A percentile compares a stretch with the other conserved stretches of the same genome.
phyloP scores from a whole-genome alignment of 768 basidiomycete species.

The Russula virescens region DNA sequence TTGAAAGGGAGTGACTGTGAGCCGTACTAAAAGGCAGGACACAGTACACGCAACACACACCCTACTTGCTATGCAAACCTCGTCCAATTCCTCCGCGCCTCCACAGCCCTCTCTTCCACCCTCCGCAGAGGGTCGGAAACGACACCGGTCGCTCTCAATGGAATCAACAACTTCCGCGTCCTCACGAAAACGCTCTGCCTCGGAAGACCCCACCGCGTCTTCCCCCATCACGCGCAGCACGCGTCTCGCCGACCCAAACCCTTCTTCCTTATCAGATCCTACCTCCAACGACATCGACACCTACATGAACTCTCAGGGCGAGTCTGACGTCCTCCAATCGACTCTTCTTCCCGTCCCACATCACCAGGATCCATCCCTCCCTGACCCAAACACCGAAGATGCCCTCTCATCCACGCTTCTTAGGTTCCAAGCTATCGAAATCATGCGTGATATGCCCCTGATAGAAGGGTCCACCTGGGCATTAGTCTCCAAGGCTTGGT shows the following conservation, averaged over 20 bases:
- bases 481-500: slow-evolving; percentile 67
- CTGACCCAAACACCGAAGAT: slow-evolving; percentile 12
- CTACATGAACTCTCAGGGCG: slow-evolving; percentile 35
- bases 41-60: background rate
- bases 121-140: slow-evolving; percentile 16
- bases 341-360: slow-evolving; percentile 12
- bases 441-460: slow-evolving; percentile 45
- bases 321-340: slow-evolving; percentile 18
- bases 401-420: slow-evolving; percentile 25
- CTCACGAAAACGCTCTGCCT: slow-evolving; percentile 74
- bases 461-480: slow-evolving; percentile 72
- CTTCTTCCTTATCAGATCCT: slow-evolving; percentile 23
- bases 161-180: slow-evolving; percentile 64
- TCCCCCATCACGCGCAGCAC: slow-evolving; percentile 35
- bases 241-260: slow-evolving; percentile 19
- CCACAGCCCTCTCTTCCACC: slow-evolving; percentile 9
- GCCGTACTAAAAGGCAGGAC: no score
- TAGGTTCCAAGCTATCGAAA: slow-evolving; percentile 49
- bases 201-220: slow-evolving; percentile 53
- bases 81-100: background rate
- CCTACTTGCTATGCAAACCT: slow-evolving; percentile 11
- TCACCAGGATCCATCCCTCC: background rate
- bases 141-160: slow-evolving; percentile 68
- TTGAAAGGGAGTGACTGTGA: no score
- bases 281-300: slow-evolving; percentile 54